Evolutionary conservation across 352 stramenopile genomes (phyloP).

Genomic region (Hyaloperonospora arabidopsidis): DNA sequence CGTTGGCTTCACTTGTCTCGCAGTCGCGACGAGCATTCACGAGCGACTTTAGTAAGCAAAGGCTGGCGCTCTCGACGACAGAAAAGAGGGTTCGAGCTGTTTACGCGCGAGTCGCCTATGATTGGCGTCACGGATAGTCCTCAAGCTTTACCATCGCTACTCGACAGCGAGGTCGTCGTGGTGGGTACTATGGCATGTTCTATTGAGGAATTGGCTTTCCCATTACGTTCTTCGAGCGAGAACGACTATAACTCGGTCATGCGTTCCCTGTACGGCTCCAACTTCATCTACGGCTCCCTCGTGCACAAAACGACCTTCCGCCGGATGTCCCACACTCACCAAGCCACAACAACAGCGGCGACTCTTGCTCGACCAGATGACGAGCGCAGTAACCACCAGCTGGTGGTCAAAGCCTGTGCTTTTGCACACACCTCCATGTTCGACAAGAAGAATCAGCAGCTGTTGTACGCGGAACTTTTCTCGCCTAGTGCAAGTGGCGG

Average conservation of each 20-base stretch:
- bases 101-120: conserved; percentile 19
- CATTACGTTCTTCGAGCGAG: conserved; percentile 22
- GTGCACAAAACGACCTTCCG: conserved; percentile 23
- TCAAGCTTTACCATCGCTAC: conserved; percentile 3
- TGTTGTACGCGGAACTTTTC: conserved; percentile 31
- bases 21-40: conserved; percentile 9
- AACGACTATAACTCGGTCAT: conserved; percentile 36
- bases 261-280: conserved; percentile 29
- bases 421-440: conserved; percentile 26
- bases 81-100: conserved; percentile 28
- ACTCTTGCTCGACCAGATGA: not conserved
- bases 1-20: conserved; percentile 19
- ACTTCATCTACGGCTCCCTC: conserved; percentile 43
- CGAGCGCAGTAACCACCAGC: conserved; percentile 10
- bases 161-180: conserved; percentile 21
- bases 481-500: conserved; percentile 19
- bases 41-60: conserved; percentile 5
- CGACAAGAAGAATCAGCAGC: conserved; percentile 32
- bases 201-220: conserved; percentile 14
- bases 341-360: not conserved
- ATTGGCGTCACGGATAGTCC: not conserved
- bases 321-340: conserved; percentile 3
- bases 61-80: conserved; percentile 17
- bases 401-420: conserved; percentile 28
- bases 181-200: conserved; percentile 22